phyloP scores from a whole-genome alignment of 352 stramenopile genomes.

The Phytophthora sansomeana region DNA sequence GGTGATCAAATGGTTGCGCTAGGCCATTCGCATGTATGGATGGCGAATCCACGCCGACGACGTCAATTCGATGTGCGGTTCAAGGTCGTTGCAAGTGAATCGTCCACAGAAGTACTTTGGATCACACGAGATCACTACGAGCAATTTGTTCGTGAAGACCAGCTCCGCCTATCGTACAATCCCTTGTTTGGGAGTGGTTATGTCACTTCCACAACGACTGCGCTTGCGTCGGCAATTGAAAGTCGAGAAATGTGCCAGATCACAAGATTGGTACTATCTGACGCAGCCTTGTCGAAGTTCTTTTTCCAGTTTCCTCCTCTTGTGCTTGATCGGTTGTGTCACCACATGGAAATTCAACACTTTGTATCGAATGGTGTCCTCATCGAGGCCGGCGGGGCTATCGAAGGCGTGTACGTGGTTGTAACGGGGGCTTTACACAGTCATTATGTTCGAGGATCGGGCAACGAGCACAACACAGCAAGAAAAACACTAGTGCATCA shows the following conservation, averaged over 20 bases:
- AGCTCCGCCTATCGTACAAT: constrained; percentile 48
- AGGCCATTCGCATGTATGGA: constrained; percentile 41
- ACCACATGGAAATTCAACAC: constrained; percentile 51
- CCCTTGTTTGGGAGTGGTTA: constrained; percentile 23
- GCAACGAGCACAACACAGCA: not conserved
- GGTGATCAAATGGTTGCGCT: constrained; percentile 68
- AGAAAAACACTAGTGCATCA: constrained; percentile 15
- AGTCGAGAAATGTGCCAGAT: constrained; percentile 36
- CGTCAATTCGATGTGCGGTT: constrained; percentile 25
- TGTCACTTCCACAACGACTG: not conserved
- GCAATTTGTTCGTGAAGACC: constrained; percentile 48
- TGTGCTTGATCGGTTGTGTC: constrained; percentile 58
- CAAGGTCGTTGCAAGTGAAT: constrained; percentile 46
- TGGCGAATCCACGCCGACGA: constrained; percentile 12
- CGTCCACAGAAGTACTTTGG: constrained; percentile 57
- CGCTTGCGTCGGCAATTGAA: constrained; percentile 18
- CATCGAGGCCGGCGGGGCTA: constrained; percentile 28
- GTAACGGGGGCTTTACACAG: constrained; percentile 39
- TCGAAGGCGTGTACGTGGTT: constrained; percentile 47
- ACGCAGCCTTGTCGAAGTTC: constrained; percentile 44
- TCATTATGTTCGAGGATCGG: constrained; percentile 13
- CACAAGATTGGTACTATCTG: constrained; percentile 39
- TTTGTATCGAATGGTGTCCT: constrained; percentile 25
- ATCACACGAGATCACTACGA: constrained; percentile 48
- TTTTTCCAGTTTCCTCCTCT: constrained; percentile 68